Evolutionary conservation across 257 asterid genomes (phyloP).

Genomic region (Nicotiana benthamiana): DNA sequence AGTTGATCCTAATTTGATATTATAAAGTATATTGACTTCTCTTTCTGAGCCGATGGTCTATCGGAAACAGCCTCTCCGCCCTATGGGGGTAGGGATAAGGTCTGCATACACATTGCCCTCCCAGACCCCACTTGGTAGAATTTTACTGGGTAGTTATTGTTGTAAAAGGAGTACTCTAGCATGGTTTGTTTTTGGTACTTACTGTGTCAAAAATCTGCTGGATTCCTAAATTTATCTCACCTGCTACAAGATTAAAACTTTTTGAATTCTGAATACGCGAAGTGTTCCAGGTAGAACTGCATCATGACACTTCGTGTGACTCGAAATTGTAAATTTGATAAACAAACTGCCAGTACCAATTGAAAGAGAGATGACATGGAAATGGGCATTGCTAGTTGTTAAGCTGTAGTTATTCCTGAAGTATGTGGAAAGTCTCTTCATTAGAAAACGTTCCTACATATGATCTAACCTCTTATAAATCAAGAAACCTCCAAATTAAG

Average conservation of each 20-base stretch:
- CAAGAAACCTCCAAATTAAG: neutral
- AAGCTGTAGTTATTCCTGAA: neutral
- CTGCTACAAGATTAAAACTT: neutral
- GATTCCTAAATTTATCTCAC: slow-evolving; percentile 31
- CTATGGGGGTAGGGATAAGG: too few species aligned
- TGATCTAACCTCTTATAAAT: too few species aligned
- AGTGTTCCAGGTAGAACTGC: neutral
- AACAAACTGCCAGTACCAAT: neutral
- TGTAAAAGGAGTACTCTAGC: too few species aligned
- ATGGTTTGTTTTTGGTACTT: slow-evolving; percentile 63
- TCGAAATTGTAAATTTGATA: neutral
- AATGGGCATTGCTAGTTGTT: neutral
- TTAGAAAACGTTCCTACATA: neutral
- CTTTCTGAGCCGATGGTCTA: too few species aligned
- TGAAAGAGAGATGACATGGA: neutral
- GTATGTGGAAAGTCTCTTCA: neutral
- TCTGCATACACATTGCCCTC: too few species aligned
- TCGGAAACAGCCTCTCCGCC: too few species aligned
- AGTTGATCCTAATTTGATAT: too few species aligned
- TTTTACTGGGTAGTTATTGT: too few species aligned
- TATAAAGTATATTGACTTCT: too few species aligned
- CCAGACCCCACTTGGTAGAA: too few species aligned
- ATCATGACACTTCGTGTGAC: neutral
- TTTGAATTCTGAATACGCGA: neutral
- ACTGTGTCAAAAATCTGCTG: slow-evolving; percentile 33